Evolutionary conservation across 2,329 filamentous ascomycete genomes (phyloP), one percentile per base, ranked within the genome.

Genomic region (Colletotrichum tropicicola): DNA sequence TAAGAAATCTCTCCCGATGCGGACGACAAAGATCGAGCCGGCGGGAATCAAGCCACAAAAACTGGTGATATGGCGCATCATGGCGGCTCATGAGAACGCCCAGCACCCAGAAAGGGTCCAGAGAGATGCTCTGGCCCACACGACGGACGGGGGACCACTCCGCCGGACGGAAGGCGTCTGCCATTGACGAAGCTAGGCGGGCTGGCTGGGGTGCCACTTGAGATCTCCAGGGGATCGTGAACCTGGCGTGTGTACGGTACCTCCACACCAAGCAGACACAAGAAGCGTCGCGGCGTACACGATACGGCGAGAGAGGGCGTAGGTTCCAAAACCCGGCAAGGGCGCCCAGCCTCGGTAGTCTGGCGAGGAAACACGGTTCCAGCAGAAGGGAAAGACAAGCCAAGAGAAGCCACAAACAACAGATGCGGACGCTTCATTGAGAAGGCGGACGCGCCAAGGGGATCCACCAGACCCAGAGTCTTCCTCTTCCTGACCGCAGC

Each of bases 341-440:
- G 44, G 44, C 57, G 35, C 13, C 19, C 23, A 37, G 51, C 19
- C 19, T n/a, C 8, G 37, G 28, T 10, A 17, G 35, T 12, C 49
- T 48, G 17, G 32, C 10, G n/a, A 23, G 21, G 10, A 32, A 47
- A 30, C 37, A 35, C 15, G 37, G 49, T 44, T 28, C 37, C 44
- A 47, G 25, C 21, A 19, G 23, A 17, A 15, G 6, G 37, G 23
- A 45, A 12, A 25, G 57, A 17, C 49, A 35, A 15, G 12, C 7
- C n/a, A 19, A 17, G 37, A n/a, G 12, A 62, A 61, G 49, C 45
- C 49, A 55, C 57, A 45, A 37, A 51, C 35, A 44, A 44, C 58
- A 55, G 44, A 56, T 45, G 51, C 51, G 49, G 49, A 51, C 30
- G 17, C 21, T 30, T 19, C 57, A 51, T 56, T 32, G 44, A 43